Conservation (phyloP, 23 red algal genomes). For the Gracilaria caudata region DNA sequence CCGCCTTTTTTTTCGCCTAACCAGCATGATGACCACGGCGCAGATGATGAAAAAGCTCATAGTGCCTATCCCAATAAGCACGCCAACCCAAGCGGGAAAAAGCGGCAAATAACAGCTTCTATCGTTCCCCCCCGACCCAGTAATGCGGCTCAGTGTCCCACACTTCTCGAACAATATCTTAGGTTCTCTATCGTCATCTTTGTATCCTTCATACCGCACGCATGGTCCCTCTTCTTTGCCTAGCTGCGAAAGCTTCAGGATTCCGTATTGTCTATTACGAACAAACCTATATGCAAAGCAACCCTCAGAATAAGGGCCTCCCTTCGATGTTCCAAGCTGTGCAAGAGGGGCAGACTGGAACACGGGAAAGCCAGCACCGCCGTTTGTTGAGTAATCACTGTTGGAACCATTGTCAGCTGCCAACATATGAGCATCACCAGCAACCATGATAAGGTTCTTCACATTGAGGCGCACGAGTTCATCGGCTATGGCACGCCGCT, state of each 20-base stretch:
- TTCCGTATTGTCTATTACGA: conserved; percentile 51
- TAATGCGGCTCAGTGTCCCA: conserved; percentile 36
- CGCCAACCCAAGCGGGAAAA: conserved; percentile 40
- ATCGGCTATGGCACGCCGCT: conserved; percentile 27
- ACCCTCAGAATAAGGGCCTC: conserved; percentile 47
- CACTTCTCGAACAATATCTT: conserved; percentile 45
- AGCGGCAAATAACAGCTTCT: conserved; percentile 1
- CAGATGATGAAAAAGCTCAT: not conserved
- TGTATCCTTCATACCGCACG: conserved; percentile 42
- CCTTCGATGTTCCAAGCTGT: conserved; percentile 41
- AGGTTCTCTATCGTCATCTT: not conserved
- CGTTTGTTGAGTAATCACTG: conserved; percentile 32
- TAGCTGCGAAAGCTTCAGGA: conserved; percentile 43
- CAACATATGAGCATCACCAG: conserved; percentile 58
- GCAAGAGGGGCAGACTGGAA: conserved; percentile 45
- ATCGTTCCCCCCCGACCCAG: conserved; percentile 22
- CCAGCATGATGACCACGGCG: not conserved
- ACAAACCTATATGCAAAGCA: conserved; percentile 33
- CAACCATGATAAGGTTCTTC: conserved; percentile 45
- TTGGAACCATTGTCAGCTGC: conserved; percentile 53
- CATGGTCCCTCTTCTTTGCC: conserved; percentile 41
- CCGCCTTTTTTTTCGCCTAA: not conserved
- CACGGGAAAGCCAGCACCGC: conserved; percentile 58
- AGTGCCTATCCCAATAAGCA: conserved; percentile 8
- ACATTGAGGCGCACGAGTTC: conserved; percentile 40